Percentiles rank a stretch among this genome's conserved stretches.
These are phyloP conservation scores for Carallia brachiata DNA, from an alignment of 345 rosid species.

Conservation along the genomic window DNA sequence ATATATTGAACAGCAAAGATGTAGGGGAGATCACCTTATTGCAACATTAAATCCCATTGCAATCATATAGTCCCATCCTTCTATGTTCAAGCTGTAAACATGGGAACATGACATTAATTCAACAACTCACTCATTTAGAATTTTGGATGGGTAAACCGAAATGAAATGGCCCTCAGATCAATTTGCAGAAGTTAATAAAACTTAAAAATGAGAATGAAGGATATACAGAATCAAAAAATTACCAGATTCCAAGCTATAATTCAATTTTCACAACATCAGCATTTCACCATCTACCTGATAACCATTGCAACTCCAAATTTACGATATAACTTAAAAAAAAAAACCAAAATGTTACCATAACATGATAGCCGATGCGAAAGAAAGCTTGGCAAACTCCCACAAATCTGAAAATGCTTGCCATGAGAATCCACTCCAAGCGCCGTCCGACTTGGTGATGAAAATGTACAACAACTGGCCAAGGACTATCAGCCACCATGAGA, in stretches of 20 bases:
- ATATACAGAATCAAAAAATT: background rate
- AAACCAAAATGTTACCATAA: slow-evolving; percentile 49
- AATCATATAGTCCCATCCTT: slow-evolving; percentile 92
- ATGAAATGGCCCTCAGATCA: too few relatives aligned
- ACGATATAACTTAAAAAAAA: background rate
- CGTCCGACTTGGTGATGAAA: slow-evolving; percentile 26
- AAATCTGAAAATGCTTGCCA: slow-evolving; percentile 79
- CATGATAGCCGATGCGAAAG: slow-evolving; percentile 90
- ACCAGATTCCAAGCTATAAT: slow-evolving; percentile 91
- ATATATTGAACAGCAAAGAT: background rate
- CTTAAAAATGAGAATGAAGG: too few relatives aligned
- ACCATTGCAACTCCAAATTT: background rate
- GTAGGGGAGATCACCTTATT: slow-evolving; percentile 49
- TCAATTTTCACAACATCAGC: background rate
- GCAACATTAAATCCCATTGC: slow-evolving; percentile 92
- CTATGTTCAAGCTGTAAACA: slow-evolving; percentile 71
- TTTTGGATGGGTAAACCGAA: too few relatives aligned
- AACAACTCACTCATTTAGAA: too few relatives aligned
- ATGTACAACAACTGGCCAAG: slow-evolving; percentile 66
- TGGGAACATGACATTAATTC: background rate
- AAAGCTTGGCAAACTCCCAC: slow-evolving; percentile 77
- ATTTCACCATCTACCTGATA: background rate
- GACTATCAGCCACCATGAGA: slow-evolving; percentile 88
- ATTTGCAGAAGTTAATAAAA: too few relatives aligned
- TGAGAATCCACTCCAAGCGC: slow-evolving; percentile 93